Base-by-base conservation (phyloP, 192 early-diverging fungal genomes). In the Podila verticillata region DNA sequence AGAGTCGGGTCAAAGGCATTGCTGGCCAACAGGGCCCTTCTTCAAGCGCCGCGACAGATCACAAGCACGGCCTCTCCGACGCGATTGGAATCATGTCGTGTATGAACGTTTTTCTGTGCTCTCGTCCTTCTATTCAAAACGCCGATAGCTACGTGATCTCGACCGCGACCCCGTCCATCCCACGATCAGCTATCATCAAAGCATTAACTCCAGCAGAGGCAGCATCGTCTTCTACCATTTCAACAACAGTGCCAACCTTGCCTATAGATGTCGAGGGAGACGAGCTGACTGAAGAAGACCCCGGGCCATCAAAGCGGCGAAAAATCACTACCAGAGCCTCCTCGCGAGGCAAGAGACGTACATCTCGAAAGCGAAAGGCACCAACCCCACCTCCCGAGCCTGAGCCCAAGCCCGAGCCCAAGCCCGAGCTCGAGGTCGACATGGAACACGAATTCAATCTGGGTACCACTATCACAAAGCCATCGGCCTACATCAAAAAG, bases 1-100 rank as follows among this genome's bases (percentile, higher is more conserved):
- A 78, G 54, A 26, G 6, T 2, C 63, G 68, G 28, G 61, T 70
- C n/a, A 70, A 39, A 22, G 56, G 58, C 26, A 20, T 75, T 12
- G 71, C 56, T 24, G 29, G 20, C 19, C 48, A 71, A 10, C 26
- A 47, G 0, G 54, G 57, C 6, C 20, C 20, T 8, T 26, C 20
- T n/a, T 9, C 20, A 26, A 60, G 19, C 24, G 4, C 26, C 58
- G 19, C 7, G 5, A 13, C 30, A 8, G 30, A 3, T 19, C 31
- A 19, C 28, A 13, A 28, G 15, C 1, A 20, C 15, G 32, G 17
- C 1, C 64, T 70, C 2, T n/a, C 63, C 7, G 68, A 66, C 47
- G 68, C 74, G 2, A 51, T 78, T 30, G 74, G 74, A 10, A 70
- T 78, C 35, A 47, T 78, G 8, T 66, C 63, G 1, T 39, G 19